Evolutionary conservation across 768 basidiomycete species (phyloP), one percentile per base, ranked within the genome.

Genomic region (Boletus rubescentipes): DNA sequence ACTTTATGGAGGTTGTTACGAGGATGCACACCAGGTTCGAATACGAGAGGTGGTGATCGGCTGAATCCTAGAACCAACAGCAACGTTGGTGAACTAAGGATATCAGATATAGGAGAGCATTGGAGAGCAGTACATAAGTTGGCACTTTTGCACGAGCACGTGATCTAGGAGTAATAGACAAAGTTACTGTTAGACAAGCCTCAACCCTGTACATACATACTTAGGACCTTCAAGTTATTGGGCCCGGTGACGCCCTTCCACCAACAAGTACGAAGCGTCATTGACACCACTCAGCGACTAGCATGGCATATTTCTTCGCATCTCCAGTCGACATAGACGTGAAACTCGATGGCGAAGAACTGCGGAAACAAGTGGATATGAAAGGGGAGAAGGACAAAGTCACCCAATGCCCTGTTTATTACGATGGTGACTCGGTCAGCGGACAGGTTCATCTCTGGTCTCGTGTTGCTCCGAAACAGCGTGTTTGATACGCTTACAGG

Each of bases 251-350:
- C 51, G 12, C 46, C 62, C 35, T n/a, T 41, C 23, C 9, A 9
- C 43, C 51, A 41, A 55, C 41, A 50, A 35, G n/a, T n/a, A n/a
- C n/a, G n/a, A 6, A 29, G 26, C 16, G 39, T 45, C 42, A 45
- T 10, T 37, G 16, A 30, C 30, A 44, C 44, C 35, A 26, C 41
- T 20, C 21, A 37, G 38, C 16, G 29, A 36, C 48, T n/a, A 35
- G 9, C 26, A 66, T 94, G 42, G 86, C 89, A 3, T 95, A 91
- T 73, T 96, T 97, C 79, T 97, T 97, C 69, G 81, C 86, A 43
- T 88, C 88, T 8, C 91, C 93, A 2, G 84, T 98, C 56, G 95
- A 98, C 64, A 80, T 98, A 15, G 93, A 97, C 67, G 75, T 99
- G 66, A 87, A 87, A 66, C 80, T 98, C 31, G 85, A 90, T 43